These are phyloP conservation scores for Euphrasia arctica DNA, from an alignment of 305 asterid genomes.

Conservation along the genomic window DNA sequence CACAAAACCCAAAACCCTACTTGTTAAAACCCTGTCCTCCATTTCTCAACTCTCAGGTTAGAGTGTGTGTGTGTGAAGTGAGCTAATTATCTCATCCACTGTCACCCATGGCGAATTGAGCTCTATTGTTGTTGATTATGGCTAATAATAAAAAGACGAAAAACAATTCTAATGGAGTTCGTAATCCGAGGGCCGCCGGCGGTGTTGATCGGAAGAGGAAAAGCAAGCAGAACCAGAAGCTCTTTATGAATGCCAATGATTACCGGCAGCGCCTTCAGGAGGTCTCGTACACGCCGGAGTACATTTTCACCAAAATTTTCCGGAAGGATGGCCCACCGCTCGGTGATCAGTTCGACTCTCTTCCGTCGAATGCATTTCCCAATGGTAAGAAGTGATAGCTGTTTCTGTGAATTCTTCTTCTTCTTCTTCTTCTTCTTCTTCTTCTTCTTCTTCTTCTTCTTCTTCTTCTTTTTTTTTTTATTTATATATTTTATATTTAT, in stretches of 20 bases:
- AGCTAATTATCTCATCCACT: slow-evolving; percentile 20
- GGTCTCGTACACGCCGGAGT: slow-evolving; percentile 56
- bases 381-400: slow-evolving; percentile 26
- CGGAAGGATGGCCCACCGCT: slow-evolving; percentile 89
- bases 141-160: slow-evolving; percentile 30
- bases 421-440: no score
- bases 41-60: slow-evolving; percentile 27
- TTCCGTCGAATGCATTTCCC: slow-evolving; percentile 55
- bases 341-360: slow-evolving; percentile 67
- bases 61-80: slow-evolving; percentile 20
- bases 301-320: slow-evolving; percentile 61
- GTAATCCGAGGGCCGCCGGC: slow-evolving; percentile 21
- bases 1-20: slow-evolving; percentile 69
- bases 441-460: no score
- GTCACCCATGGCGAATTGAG: slow-evolving; percentile 30
- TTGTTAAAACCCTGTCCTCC: slow-evolving; percentile 51
- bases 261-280: slow-evolving; percentile 69
- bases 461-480: no score
- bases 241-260: slow-evolving; percentile 60
- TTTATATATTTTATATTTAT: background rate
- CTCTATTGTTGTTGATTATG: slow-evolving; percentile 23
- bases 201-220: slow-evolving; percentile 31
- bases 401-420: background rate
- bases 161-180: slow-evolving; percentile 29
- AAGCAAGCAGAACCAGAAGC: slow-evolving; percentile 33